Percentiles rank a stretch among this genome's conserved stretches.
Conservation (phyloP, 192 early-diverging fungal species). For the Rhizophagus clarus region DNA sequence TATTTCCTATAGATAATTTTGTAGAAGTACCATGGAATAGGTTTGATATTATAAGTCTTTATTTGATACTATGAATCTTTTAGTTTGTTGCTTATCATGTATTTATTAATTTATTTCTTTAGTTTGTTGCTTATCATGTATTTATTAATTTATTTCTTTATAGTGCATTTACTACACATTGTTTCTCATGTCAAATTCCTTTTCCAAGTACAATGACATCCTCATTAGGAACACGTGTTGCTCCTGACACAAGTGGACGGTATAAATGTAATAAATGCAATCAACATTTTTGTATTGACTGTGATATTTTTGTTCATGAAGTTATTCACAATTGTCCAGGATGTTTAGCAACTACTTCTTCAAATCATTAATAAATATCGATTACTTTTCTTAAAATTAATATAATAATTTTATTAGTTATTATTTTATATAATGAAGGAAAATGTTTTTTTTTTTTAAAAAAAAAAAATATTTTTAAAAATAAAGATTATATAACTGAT, state of each 20-base stretch:
- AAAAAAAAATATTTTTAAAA: too few species aligned
- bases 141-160: neutral
- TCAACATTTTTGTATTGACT: constrained; percentile 85
- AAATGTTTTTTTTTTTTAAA: too few species aligned
- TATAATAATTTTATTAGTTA: too few species aligned
- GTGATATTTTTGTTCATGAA: constrained; percentile 93
- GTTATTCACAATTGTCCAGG: constrained; percentile 89
- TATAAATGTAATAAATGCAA: constrained; percentile 79
- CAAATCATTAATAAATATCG: neutral
- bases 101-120: neutral
- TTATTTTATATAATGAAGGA: too few species aligned
- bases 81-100: neutral
- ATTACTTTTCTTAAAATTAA: too few species aligned
- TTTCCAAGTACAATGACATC: constrained; percentile 34
- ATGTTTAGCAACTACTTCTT: constrained; percentile 45
- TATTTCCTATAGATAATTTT: constrained; percentile 91
- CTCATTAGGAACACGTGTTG: constrained; percentile 29
- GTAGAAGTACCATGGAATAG: constrained; percentile 59
- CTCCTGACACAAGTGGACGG: constrained; percentile 45
- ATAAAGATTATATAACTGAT: too few species aligned
- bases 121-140: neutral
- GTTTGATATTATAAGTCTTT: constrained; percentile 37
- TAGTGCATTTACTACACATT: constrained; percentile 45
- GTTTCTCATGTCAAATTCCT: constrained; percentile 51
- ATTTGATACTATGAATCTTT: constrained; percentile 34